phyloP scores from a whole-genome alignment of 2,329 filamentous ascomycete species.

The Parastagonospora avenae region DNA sequence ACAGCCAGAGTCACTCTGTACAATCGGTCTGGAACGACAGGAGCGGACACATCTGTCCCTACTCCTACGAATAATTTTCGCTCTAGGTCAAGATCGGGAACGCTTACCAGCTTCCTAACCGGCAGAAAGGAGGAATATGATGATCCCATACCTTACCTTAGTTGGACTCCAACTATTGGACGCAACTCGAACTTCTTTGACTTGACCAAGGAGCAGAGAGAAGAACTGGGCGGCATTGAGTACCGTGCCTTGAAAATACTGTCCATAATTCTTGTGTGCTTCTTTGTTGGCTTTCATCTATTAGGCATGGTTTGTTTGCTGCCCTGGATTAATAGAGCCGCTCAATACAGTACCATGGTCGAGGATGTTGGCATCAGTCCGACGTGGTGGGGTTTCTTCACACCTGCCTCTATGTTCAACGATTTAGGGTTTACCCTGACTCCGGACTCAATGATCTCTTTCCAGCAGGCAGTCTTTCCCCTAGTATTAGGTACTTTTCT shows the following conservation, averaged over 20 bases:
- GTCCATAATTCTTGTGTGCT: slow-evolving; percentile 74
- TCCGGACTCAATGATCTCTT: slow-evolving; percentile 91
- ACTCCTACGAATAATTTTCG: slow-evolving; percentile 16
- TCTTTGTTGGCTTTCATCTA: slow-evolving; percentile 83
- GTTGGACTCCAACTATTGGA: slow-evolving; percentile 89
- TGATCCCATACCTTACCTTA: slow-evolving; percentile 82
- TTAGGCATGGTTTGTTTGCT: slow-evolving; percentile 74
- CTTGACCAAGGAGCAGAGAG: slow-evolving; percentile 85
- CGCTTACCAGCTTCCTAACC: slow-evolving; percentile 64
- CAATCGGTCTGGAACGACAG: slow-evolving; percentile 16
- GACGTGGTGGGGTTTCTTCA: slow-evolving; percentile 94
- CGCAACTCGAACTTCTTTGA: slow-evolving; percentile 93
- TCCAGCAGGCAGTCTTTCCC: slow-evolving; percentile 75
- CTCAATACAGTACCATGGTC: slow-evolving; percentile 67
- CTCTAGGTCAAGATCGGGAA: slow-evolving; percentile 50
- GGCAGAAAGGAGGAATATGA: slow-evolving; percentile 55
- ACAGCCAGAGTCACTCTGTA: slow-evolving; percentile 39
- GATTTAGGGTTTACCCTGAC: slow-evolving; percentile 94
- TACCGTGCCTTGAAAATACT: slow-evolving; percentile 90
- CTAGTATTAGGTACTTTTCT: slow-evolving; percentile 81
- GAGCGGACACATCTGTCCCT: background rate
- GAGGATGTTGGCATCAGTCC: slow-evolving; percentile 64
- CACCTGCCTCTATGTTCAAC: slow-evolving; percentile 85
- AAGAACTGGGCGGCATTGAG: slow-evolving; percentile 95
- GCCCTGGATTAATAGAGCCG: slow-evolving; percentile 76